Base-by-base conservation (phyloP, 192 early-diverging fungal species). In the Umbelopsis sp. region DNA sequence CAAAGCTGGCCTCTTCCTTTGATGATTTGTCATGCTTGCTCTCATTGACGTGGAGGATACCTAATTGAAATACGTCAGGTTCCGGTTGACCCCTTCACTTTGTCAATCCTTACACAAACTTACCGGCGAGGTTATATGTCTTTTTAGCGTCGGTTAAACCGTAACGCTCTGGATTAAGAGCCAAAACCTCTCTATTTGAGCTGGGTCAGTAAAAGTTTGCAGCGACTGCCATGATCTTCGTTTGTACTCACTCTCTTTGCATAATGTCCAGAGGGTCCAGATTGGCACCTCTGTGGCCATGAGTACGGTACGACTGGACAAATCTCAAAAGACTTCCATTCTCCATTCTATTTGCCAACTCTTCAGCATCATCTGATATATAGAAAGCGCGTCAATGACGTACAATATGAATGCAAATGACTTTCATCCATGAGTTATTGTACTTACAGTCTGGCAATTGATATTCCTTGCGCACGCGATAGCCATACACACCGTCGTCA, bases 231-330 rank as follows among this genome's bases (percentile, higher is more conserved):
- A 12, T 41, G 18, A n/a, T 9, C 22, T 47, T 50, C 37, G 9
- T 25, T 44, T 0, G 12, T n/a, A 80, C 86, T 81, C 82, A 91
- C 87, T 93, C 85, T 67, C 83, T 55, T 51, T 85, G 74, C 41
- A 87, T 87, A 46, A 97, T 84, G 22, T 82, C 82, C 51, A 98
- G 85, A 7, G 96, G 96, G 84, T 98, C 96, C 53, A 98, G 80
- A 52, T 95, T 77, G 3, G 95, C 93, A 6, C 84, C 86, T 48
- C 88, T 82, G 81, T 98, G 95, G 15, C 95, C 95, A 64, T 89
- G 87, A 30, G 86, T 85, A 58, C 95, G 89, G 74, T 88, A 93
- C 9, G 90, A 90, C 58, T 87, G 81, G 3, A 96, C 93, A 61
- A 97, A 80, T 23, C 96, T 89, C 21, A 98, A 77, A 23, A 98